Evolutionary conservation across 306 rosid genomes (phyloP), one percentile per base, ranked within the genome.

Genomic region (Calophaca sinica): DNA sequence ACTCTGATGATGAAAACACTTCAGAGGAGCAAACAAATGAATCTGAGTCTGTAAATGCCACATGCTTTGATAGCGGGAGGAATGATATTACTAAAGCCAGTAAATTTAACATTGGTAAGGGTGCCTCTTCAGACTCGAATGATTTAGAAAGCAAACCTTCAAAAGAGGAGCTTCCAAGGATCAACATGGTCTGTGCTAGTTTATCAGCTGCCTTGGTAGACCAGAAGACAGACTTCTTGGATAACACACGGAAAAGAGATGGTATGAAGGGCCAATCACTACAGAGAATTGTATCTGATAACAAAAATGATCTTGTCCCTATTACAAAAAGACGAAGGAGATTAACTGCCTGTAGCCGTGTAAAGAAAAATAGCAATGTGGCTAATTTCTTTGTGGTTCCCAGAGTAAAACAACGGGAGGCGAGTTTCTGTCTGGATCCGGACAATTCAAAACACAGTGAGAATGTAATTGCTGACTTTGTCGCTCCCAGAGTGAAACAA

Each of bases 301-400:
- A 63, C 78, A 75, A 74, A 79, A 83, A 75, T 41, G 81, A 54
- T 36, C 28, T 53, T 7, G 86, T 39, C 55, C 86, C 88, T 14
- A 80, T 75, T 50, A 45, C 77, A 3, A 89, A 85, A 80, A 74
- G 85, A 46, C 81, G 87, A 41, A 78, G 85, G 75, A 86, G 80
- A 75, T 69, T 80, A 82, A 76, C 86, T 64, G 41, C 87, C 63
- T 86, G 87, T 38, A 81, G 79, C 75, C 79, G 68, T 45, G 68
- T 76, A 69, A 86, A 83, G 83, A 85, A 39, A 59, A 74, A 66
- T 31, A 59, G 73, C 70, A 77, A 61, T 51, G 55, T 54, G 38
- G 50, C 74, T 35, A 75, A 46, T 55, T 62, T 81, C 81, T 70
- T 81, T 26, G 73, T 29, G 57, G 74, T 81, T 62, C 84, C 78